Evolutionary conservation across 768 basidiomycete genomes (phyloP), one percentile per base, ranked within the genome.

Genomic region (Punctularia strigosozonata): DNA sequence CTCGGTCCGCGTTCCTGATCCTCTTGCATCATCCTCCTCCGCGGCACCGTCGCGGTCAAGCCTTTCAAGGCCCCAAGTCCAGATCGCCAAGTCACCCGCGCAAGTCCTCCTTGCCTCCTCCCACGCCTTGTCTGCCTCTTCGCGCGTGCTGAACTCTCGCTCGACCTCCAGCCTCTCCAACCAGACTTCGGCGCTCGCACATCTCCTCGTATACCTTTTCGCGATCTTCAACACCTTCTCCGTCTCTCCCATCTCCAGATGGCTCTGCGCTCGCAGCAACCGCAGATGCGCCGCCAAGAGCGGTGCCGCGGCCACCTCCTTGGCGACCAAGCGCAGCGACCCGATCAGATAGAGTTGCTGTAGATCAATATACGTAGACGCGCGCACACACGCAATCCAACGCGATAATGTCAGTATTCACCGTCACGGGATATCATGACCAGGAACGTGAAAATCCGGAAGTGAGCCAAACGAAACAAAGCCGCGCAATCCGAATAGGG

Each of bases 331-430:
- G 30, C 61, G 59, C 43, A 77, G 49, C 31, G 65, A 69, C 30
- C 54, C 53, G 42, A 67, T 54, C 26, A 83, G 60, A 55, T 78
- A 86, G 38, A 52, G 44, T 59, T 68, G 73, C 80, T 80, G 53
- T 32, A 37, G 40, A 40, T 21, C 22, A 24, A 17, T 33, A 22
- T 25, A n/a, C n/a, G n/a, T n/a, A n/a, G n/a, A n/a, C n/a, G n/a
- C n/a, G n/a, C n/a, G n/a, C n/a, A n/a, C n/a, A n/a, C n/a, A n/a
- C n/a, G n/a, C n/a, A n/a, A n/a, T n/a, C n/a, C n/a, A n/a, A n/a
- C n/a, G n/a, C n/a, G n/a, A n/a, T n/a, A n/a, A n/a, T n/a, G n/a
- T n/a, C n/a, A n/a, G n/a, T n/a, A n/a, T n/a, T n/a, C n/a, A n/a
- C n/a, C n/a, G n/a, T n/a, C n/a, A n/a, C n/a, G n/a, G n/a, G n/a